Conservation (phyloP, 2,329 filamentous ascomycete species). For the Fusarium proliferatum region DNA sequence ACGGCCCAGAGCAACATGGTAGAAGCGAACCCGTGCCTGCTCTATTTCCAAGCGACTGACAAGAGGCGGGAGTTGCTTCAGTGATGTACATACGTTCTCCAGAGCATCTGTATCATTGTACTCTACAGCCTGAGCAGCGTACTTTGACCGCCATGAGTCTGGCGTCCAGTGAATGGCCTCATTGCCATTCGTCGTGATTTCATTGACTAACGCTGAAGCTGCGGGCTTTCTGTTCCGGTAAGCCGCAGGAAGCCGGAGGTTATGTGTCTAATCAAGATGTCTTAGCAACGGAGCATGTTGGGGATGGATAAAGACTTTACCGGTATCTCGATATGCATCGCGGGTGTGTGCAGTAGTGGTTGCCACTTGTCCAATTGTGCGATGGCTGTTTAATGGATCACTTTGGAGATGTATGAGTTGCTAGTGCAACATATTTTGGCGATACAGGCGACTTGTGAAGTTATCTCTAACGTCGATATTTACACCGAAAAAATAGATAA, state of each 20-base stretch:
- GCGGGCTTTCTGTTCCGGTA: not conserved
- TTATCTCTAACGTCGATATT: not conserved
- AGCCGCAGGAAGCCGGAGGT: not conserved
- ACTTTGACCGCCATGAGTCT: not conserved
- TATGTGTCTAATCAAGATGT: not conserved
- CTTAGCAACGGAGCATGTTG: not conserved
- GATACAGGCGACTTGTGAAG: too few relatives aligned
- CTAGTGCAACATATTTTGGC: too few relatives aligned
- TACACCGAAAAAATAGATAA: not conserved
- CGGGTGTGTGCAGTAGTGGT: not conserved
- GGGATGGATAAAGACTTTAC: not conserved
- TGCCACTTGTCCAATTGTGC: not conserved
- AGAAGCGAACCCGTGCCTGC: not conserved
- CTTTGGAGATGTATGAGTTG: too few relatives aligned
- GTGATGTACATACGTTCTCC: not conserved
- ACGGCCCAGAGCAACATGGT: not conserved
- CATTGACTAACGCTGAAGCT: not conserved
- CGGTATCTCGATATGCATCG: not conserved
- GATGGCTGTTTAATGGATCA: not conserved
- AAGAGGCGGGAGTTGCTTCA: not conserved
- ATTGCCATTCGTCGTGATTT: not conserved
- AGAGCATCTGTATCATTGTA: not conserved
- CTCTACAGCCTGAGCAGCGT: not conserved
- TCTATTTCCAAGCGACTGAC: not conserved
- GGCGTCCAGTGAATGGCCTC: not conserved